Evolutionary conservation across 1,284 basidiomycete genomes (phyloP).

Genomic region (Leccinum griseonigrum): DNA sequence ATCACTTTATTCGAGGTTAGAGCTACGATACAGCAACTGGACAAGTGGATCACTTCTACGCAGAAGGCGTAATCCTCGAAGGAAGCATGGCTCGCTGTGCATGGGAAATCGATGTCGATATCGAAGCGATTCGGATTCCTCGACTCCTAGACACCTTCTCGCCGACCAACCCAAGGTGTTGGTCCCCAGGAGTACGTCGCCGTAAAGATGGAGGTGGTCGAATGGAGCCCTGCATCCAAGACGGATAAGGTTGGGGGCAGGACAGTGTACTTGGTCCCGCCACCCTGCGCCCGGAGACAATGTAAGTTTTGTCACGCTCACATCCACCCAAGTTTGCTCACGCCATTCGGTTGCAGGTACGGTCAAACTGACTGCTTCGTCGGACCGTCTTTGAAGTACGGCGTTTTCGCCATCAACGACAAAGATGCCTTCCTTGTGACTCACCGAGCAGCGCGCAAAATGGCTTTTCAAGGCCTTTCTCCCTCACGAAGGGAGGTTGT

Average conservation of each 20-base stretch:
- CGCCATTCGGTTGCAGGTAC: slow-evolving; percentile 55
- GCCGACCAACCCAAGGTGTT: slow-evolving; percentile 60
- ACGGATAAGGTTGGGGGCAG: slow-evolving; percentile 69
- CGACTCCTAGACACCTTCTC: slow-evolving; percentile 31
- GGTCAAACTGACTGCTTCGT: slow-evolving; percentile 99
- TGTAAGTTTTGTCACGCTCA: slow-evolving; percentile 49
- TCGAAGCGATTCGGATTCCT: slow-evolving; percentile 55
- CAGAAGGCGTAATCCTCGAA: slow-evolving; percentile 72
- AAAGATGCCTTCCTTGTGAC: slow-evolving; percentile 90
- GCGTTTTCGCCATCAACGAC: slow-evolving; percentile 85
- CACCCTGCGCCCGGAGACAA: slow-evolving; percentile 95
- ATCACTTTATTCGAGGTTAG: slow-evolving; percentile 73
- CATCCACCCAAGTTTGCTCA: slow-evolving; percentile 11
- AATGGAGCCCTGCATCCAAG: slow-evolving; percentile 72
- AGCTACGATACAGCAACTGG: slow-evolving; percentile 51
- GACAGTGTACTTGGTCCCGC: slow-evolving; percentile 91
- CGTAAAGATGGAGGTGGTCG: slow-evolving; percentile 91
- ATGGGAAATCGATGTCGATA: slow-evolving; percentile 74
- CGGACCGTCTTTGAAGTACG: slow-evolving; percentile 89
- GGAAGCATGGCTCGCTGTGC: slow-evolving; percentile 80
- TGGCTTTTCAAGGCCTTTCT: slow-evolving; percentile 92
- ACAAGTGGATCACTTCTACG: slow-evolving; percentile 65
- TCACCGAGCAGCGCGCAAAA: slow-evolving; percentile 90
- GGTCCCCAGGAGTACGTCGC: slow-evolving; percentile 97
- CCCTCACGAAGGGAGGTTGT: slow-evolving; percentile 68